Percentiles rank a stretch among this genome's conserved stretches.
phyloP scores from a whole-genome alignment of 2,329 filamentous ascomycete species.

The Rosellinia necatrix region DNA sequence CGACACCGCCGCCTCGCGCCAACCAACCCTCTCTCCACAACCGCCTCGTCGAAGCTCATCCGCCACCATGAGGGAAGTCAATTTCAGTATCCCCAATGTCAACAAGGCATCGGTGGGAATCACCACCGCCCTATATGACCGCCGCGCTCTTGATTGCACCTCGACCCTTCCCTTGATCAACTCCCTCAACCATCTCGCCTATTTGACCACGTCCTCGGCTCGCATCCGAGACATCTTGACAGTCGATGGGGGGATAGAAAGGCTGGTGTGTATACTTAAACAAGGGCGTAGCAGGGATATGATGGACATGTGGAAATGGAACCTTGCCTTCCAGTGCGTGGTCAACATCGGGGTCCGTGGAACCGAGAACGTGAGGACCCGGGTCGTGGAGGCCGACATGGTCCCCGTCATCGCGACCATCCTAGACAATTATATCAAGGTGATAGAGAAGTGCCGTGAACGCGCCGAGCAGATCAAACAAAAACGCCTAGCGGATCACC shows the following conservation, averaged over 20 bases:
- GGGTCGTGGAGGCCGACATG: conserved; percentile 98
- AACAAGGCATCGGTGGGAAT: conserved; percentile 99
- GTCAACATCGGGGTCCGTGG: conserved; percentile 98
- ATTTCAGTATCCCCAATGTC: conserved; percentile 98
- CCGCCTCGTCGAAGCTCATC: conserved; percentile 14
- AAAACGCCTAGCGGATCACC: conserved; percentile 63
- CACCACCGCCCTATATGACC: conserved; percentile 96
- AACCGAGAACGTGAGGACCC: conserved; percentile 89
- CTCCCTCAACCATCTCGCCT: conserved; percentile 97
- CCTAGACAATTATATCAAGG: conserved; percentile 96
- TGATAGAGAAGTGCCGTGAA: conserved; percentile 88
- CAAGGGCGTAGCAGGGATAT: conserved; percentile 95
- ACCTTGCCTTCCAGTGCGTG: conserved; percentile 96
- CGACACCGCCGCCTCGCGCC: conserved; percentile 32
- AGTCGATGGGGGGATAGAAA: conserved; percentile 96
- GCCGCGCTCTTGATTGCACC: conserved; percentile 95
- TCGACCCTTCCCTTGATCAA: conserved; percentile 98
- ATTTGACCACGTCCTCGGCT: conserved; percentile 96
- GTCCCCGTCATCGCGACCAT: conserved; percentile 98
- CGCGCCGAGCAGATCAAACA: conserved; percentile 82
- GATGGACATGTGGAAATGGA: conserved; percentile 99
- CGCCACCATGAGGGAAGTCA: conserved; percentile 94
- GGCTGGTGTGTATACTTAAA: conserved; percentile 96
- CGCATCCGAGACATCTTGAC: conserved; percentile 97
- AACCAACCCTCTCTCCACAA: conserved; percentile 32